Base-by-base conservation (phyloP, 1,284 basidiomycete genomes). In the Apiotrichum sp. region DNA sequence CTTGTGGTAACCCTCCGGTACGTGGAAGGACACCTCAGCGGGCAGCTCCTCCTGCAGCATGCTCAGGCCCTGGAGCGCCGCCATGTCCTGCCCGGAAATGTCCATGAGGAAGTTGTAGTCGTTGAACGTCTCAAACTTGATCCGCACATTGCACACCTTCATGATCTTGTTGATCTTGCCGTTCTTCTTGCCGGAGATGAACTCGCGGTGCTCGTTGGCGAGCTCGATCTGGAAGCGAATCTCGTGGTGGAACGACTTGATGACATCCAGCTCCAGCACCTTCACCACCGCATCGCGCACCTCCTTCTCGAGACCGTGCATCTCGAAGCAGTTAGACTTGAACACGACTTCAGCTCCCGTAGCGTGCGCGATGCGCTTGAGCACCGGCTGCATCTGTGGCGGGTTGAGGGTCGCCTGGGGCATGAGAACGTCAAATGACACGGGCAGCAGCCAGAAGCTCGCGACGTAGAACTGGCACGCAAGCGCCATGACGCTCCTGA, bases 81-180 rank as follows among this genome's bases (percentile, higher is more conserved):
- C 87, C 36, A 77, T 79, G 69, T 93, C 88, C 63, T 84, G 87
- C 31, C 89, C 88, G 16, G 89, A 83, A 64, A 93, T 86, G 74
- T 97, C 93, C 74, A 98, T 98, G 66, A 98, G 82, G 79, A 98
- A 98, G 77, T 98, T 98, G 79, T 96, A 89, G 73, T 98, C 93
- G 75, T 97, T 75, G 80, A 97, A 93, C 3, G 93, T 96, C 80
- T 98, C 95, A 68, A 98, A 98, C 78, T 97, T 97, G 82, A 98
- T 97, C 77, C 96, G 95, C 67, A 95, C 93, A 68, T 89, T 89
- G 38, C 90, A 88, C 6, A 86, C 87, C 78, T 95, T 92, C 90
- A 95, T 96, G 72, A 96, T 93, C 79, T 96, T 96, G 80, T 96
- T 96, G 74, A 96, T 91, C 78, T 97, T 97, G 59, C 93, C 93